phyloP scores from a whole-genome alignment of 2,329 filamentous ascomycete genomes.

The Talaromyces islandicus region DNA sequence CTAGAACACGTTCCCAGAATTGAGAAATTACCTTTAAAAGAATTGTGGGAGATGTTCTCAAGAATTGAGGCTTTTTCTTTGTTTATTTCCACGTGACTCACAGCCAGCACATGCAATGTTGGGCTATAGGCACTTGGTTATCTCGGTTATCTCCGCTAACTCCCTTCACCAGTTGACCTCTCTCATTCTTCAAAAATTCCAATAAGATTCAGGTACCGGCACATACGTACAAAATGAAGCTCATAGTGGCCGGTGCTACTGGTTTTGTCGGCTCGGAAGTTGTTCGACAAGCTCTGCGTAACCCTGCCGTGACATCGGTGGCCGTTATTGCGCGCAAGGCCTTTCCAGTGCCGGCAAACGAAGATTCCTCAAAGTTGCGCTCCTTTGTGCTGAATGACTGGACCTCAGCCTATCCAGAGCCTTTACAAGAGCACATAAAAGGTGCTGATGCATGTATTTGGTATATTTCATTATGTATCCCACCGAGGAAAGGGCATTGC shows the following conservation, averaged over 20 bases:
- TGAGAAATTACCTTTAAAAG: too few species aligned
- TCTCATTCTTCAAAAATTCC: neutral
- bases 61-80: too few species aligned
- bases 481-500: neutral
- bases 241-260: constrained; percentile 29
- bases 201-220: neutral
- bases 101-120: too few species aligned
- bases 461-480: constrained; percentile 15
- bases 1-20: too few species aligned
- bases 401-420: constrained; percentile 23
- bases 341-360: constrained; percentile 8
- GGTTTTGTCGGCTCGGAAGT: constrained; percentile 31
- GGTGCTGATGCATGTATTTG: constrained; percentile 33
- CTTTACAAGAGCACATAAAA: constrained; percentile 23
- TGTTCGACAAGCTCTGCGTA: constrained; percentile 26
- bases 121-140: too few species aligned
- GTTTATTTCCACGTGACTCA: too few species aligned
- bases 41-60: too few species aligned
- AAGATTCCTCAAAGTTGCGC: constrained; percentile 23
- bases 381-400: constrained; percentile 27
- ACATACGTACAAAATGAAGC: constrained; percentile 23
- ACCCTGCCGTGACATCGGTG: constrained; percentile 23
- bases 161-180: neutral
- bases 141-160: neutral
- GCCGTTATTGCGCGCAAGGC: constrained; percentile 21